These are phyloP conservation scores for Macrocybe gigantea DNA, from an alignment of 768 basidiomycete species.

Conservation along the genomic window DNA sequence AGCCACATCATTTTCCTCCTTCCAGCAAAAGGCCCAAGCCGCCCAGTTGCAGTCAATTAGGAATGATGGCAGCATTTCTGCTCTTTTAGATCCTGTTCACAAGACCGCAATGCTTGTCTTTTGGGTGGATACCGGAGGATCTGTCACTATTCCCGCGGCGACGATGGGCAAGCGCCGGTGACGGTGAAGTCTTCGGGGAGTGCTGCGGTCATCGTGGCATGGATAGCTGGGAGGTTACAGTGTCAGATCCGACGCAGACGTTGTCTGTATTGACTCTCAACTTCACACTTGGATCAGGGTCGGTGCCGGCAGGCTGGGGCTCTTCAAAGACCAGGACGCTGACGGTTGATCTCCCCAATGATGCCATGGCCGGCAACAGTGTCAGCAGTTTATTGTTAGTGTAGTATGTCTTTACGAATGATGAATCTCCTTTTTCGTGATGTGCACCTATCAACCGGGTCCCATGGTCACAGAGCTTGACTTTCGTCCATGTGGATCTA, in stretches of 20 bases:
- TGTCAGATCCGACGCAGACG: constrained; percentile 64
- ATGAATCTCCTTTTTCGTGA: not conserved
- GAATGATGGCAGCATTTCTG: constrained; percentile 45
- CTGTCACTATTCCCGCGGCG: constrained; percentile 26
- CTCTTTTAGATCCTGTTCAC: constrained; percentile 39
- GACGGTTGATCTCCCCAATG: constrained; percentile 35
- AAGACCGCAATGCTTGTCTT: constrained; percentile 45
- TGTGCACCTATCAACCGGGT: not conserved
- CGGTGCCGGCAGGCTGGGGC: constrained; percentile 19
- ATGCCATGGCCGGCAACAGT: constrained; percentile 47
- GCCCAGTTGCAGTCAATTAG: constrained; percentile 29
- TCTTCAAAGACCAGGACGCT: constrained; percentile 14
- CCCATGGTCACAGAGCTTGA: too few relatives aligned
- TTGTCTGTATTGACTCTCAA: constrained; percentile 30
- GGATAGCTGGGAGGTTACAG: constrained; percentile 37
- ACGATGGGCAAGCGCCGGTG: constrained; percentile 14
- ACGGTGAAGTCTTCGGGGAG: constrained; percentile 33
- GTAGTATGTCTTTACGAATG: too few relatives aligned
- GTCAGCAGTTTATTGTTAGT: constrained; percentile 14
- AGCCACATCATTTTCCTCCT: constrained; percentile 32
- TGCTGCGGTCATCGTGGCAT: constrained; percentile 36
- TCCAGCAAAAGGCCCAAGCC: constrained; percentile 29
- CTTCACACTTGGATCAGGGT: constrained; percentile 28
- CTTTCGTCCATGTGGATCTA: too few relatives aligned
- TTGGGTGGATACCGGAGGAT: constrained; percentile 46